phyloP scores from a whole-genome alignment of 2,329 filamentous ascomycete genomes.

The Dryadomyces quercus-mongolicae region DNA sequence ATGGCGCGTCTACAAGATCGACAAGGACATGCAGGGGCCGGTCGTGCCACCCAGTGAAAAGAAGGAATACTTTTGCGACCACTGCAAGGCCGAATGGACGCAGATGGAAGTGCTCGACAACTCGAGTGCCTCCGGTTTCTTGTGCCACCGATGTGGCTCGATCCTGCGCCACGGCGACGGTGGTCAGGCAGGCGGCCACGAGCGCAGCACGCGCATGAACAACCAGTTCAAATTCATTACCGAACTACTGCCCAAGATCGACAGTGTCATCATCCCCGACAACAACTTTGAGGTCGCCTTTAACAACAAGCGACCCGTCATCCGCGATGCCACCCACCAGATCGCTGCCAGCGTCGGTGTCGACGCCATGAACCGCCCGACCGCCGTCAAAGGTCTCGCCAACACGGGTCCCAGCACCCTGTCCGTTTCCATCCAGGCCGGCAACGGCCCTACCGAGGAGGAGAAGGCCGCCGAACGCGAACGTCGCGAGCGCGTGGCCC shows the following conservation, averaged over 20 bases:
- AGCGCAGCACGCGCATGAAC: slow-evolving; percentile 63
- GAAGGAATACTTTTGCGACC: slow-evolving; percentile 79
- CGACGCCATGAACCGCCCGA: slow-evolving; percentile 44
- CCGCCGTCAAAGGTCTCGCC: slow-evolving; percentile 56
- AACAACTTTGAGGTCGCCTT: slow-evolving; percentile 63
- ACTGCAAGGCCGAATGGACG: slow-evolving; percentile 79
- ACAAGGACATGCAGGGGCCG: slow-evolving; percentile 76
- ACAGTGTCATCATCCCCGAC: slow-evolving; percentile 60
- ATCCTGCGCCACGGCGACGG: slow-evolving; percentile 54
- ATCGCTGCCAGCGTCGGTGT: slow-evolving; percentile 47
- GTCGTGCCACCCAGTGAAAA: slow-evolving; percentile 71
- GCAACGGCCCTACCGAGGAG: slow-evolving; percentile 52
- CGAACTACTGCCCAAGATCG: slow-evolving; percentile 63
- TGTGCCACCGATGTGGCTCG: slow-evolving; percentile 67
- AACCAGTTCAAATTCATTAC: slow-evolving; percentile 70
- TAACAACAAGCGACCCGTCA: slow-evolving; percentile 48
- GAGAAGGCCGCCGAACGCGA: slow-evolving; percentile 52
- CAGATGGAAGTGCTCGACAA: slow-evolving; percentile 79
- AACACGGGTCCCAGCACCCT: slow-evolving; percentile 58
- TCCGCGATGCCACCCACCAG: slow-evolving; percentile 56
- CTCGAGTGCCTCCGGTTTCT: slow-evolving; percentile 58
- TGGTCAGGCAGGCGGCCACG: slow-evolving; percentile 56
- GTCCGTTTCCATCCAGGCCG: slow-evolving; percentile 55
- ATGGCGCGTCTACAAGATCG: slow-evolving; percentile 79
- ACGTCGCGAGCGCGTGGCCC: slow-evolving; percentile 52